phyloP scores from a whole-genome alignment of 148 eudicot genomes.

The Amaranthus hypochondriacus region DNA sequence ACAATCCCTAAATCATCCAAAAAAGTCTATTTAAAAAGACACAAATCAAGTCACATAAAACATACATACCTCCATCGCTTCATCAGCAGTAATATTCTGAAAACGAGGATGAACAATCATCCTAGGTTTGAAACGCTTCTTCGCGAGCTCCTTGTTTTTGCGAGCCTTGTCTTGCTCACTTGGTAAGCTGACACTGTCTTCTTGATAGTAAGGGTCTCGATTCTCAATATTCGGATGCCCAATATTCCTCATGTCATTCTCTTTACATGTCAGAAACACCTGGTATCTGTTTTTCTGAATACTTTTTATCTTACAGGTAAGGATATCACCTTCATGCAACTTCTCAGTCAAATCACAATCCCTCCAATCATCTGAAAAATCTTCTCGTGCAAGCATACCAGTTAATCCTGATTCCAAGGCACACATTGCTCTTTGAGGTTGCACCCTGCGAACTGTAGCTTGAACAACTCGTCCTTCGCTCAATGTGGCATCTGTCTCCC shows the following conservation, averaged over 20 bases:
- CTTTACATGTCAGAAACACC: slow-evolving; percentile 76
- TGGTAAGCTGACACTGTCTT: slow-evolving; percentile 56
- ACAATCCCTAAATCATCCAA: not conserved
- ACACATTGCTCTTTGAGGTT: slow-evolving; percentile 70
- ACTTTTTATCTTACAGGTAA: slow-evolving; percentile 75
- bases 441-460: slow-evolving; percentile 88
- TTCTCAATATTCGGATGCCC: slow-evolving; percentile 38
- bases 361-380: slow-evolving; percentile 81
- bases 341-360: slow-evolving; percentile 82
- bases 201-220: slow-evolving; percentile 76
- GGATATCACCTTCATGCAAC: slow-evolving; percentile 77
- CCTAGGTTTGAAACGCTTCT: slow-evolving; percentile 83
- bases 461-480: slow-evolving; percentile 88
- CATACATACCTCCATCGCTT: slow-evolving; percentile 75
- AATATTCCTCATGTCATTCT: slow-evolving; percentile 63
- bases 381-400: slow-evolving; percentile 73
- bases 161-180: slow-evolving; percentile 70
- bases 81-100: slow-evolving; percentile 86
- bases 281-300: slow-evolving; percentile 63
- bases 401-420: slow-evolving; percentile 80
- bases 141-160: slow-evolving; percentile 78
- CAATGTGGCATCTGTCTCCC: slow-evolving; percentile 82
- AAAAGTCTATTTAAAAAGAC: not conserved
- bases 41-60: not conserved
- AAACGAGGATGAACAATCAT: slow-evolving; percentile 96